Evolutionary conservation across 83 land plant genomes (phyloP).

Genomic region (Picea engelmannii): DNA sequence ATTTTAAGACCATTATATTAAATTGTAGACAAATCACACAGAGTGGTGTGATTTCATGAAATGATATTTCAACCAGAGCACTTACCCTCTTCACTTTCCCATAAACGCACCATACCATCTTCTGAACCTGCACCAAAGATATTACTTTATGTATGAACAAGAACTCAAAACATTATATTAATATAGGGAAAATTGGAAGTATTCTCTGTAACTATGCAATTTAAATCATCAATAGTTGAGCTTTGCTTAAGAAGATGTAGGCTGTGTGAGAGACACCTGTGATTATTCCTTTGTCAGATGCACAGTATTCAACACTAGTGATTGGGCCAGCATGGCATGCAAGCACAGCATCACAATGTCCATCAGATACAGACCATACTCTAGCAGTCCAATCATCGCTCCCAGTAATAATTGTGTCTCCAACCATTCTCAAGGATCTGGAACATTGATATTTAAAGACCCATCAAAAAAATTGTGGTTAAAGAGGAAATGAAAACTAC

Average conservation of each 20-base stretch:
- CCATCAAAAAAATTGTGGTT: too few relatives aligned
- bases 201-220: not conserved
- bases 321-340: slow-evolving; percentile 96
- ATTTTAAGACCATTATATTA: not conserved
- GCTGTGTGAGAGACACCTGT: slow-evolving; percentile 60
- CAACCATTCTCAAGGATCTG: slow-evolving; percentile 94
- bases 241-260: slow-evolving; percentile 6
- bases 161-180: not conserved
- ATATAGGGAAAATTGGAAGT: not conserved
- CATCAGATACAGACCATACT: slow-evolving; percentile 90
- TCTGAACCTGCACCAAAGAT: slow-evolving; percentile 73
- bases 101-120: slow-evolving; percentile 92
- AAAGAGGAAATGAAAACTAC: not conserved
- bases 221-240: not conserved
- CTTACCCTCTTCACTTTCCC: slow-evolving; percentile 94
- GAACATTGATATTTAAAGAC: not conserved
- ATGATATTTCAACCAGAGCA: not conserved
- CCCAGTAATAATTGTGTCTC: slow-evolving; percentile 89
- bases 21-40: not conserved
- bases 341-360: slow-evolving; percentile 93
- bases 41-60: not conserved
- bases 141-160: not conserved
- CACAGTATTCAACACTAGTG: slow-evolving; percentile 83
- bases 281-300: slow-evolving; percentile 82
- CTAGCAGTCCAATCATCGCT: slow-evolving; percentile 99